Evolutionary conservation across 108 stramenopile species (phyloP), one percentile per base, ranked within the genome.

Genomic region (Fragilaria crotonensis): DNA sequence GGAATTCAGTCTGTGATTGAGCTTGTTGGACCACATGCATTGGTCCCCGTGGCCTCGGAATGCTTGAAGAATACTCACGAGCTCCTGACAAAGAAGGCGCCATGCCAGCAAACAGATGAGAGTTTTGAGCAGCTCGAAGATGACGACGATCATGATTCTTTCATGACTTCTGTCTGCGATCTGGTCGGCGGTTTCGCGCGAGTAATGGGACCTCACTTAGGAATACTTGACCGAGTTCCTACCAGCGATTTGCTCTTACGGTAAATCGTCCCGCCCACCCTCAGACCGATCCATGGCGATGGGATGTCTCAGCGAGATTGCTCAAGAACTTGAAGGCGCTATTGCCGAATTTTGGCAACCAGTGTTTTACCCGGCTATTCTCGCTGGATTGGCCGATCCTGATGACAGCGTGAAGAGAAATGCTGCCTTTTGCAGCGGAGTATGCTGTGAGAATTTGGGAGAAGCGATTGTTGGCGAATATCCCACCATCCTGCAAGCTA

Each of bases 201-300:
- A 63, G 83, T 93, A 30, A 84, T 91, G 84, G 95, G 92, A 45
- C 62, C 60, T 20, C 87, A 91, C 36, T 59, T 68, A 72, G 30
- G 81, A 87, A 60, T 93, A 78, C 57, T 68, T 90, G 19, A 83
- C 86, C 1, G 73, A 89, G 59, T 95, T 93, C 54, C 63, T 97
- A 22, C 90, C 93, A 5, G 78, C 82, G 5, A 86, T 96, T 53
- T 83, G 89, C 52, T 78, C 70, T n/a, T 96, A 86, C 69, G 83
- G 84, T 32, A 95, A 93, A 75, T 77, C 92, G 0, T 85, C 85
- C 4, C 78, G 94, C 18, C 90, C 95, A 30, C 68, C 93, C 20
- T 77, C 82, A 45, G 97, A 97, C 57, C 82, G 97, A 60, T 76
- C 89, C 30, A 98, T 96, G 96, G 94, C 91, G 25, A 77, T 97